Percentiles rank a stretch among this genome's conserved stretches.
Evolutionary conservation across 306 rosid species (phyloP).

Genomic region (Cercis canadensis): DNA sequence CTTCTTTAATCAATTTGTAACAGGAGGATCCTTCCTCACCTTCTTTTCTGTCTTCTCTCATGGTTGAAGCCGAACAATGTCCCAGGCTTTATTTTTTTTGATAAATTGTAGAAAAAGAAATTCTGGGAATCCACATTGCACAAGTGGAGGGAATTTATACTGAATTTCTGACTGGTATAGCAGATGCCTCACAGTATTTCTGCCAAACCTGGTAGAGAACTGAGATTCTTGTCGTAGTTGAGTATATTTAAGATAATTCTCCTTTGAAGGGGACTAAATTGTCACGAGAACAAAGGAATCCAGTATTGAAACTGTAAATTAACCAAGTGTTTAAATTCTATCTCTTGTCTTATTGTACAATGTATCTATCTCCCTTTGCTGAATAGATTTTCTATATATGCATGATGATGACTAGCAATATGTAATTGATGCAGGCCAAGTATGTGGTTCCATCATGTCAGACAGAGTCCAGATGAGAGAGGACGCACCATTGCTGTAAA

Average conservation of each 20-base stretch:
- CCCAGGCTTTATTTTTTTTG: too few relatives aligned
- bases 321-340: not conserved
- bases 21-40: too few relatives aligned
- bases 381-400: constrained; percentile 7
- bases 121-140: constrained; percentile 2
- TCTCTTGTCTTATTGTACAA: not conserved
- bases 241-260: too few relatives aligned
- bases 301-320: not conserved
- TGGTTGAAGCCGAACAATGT: too few relatives aligned
- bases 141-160: not conserved
- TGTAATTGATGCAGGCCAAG: constrained; percentile 75
- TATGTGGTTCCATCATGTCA: constrained; percentile 93
- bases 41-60: too few relatives aligned
- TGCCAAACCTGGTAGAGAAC: constrained; percentile 18
- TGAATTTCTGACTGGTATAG: not conserved
- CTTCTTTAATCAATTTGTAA: too few relatives aligned
- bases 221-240: constrained; percentile 12
- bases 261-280: too few relatives aligned
- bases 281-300: too few relatives aligned
- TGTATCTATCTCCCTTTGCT: not conserved
- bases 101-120: too few relatives aligned
- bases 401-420: constrained; percentile 6
- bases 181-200: not conserved
- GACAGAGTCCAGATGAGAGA: constrained; percentile 62
- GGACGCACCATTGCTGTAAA: constrained; percentile 75